phyloP scores from a whole-genome alignment of 2,329 filamentous ascomycete species.

The Cladosporium sp. region DNA sequence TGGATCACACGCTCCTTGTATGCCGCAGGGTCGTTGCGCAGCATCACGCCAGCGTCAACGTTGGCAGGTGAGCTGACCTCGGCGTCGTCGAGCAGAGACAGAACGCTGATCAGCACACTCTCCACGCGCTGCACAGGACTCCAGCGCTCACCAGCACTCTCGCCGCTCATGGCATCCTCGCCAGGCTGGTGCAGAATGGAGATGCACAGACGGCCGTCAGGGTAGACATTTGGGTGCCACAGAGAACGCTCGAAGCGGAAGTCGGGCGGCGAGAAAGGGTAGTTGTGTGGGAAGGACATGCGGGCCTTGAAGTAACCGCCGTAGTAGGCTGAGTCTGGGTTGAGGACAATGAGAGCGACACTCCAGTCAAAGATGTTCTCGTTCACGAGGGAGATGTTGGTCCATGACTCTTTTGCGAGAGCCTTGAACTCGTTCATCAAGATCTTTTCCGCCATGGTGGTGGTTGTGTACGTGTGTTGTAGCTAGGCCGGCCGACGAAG shows the following conservation, averaged over 20 bases:
- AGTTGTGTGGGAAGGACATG: conserved; percentile 85
- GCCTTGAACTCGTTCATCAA: conserved; percentile 86
- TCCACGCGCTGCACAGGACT: conserved; percentile 91
- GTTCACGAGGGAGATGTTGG: conserved; percentile 81
- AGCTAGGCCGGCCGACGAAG: neutral
- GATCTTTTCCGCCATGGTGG: conserved; percentile 67
- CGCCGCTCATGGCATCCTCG: conserved; percentile 89
- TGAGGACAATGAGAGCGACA: conserved; percentile 87
- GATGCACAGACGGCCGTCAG: conserved; percentile 89
- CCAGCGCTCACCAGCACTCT: conserved; percentile 89
- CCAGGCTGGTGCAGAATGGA: conserved; percentile 93
- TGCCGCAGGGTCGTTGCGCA: conserved; percentile 68
- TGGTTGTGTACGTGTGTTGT: conserved; percentile 10
- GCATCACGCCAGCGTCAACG: conserved; percentile 85
- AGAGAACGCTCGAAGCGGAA: conserved; percentile 83
- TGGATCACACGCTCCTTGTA: conserved; percentile 72
- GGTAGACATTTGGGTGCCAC: conserved; percentile 92
- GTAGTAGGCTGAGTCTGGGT: conserved; percentile 87
- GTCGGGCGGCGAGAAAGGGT: conserved; percentile 85
- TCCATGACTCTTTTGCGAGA: conserved; percentile 88
- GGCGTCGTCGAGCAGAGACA: conserved; percentile 89
- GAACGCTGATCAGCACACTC: conserved; percentile 88
- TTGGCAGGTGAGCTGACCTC: conserved; percentile 94
- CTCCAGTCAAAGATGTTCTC: conserved; percentile 87
- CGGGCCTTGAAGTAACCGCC: conserved; percentile 91